These are phyloP conservation scores for Colletotrichum acutatum DNA, from an alignment of 2,329 filamentous ascomycete genomes.

Conservation along the genomic window DNA sequence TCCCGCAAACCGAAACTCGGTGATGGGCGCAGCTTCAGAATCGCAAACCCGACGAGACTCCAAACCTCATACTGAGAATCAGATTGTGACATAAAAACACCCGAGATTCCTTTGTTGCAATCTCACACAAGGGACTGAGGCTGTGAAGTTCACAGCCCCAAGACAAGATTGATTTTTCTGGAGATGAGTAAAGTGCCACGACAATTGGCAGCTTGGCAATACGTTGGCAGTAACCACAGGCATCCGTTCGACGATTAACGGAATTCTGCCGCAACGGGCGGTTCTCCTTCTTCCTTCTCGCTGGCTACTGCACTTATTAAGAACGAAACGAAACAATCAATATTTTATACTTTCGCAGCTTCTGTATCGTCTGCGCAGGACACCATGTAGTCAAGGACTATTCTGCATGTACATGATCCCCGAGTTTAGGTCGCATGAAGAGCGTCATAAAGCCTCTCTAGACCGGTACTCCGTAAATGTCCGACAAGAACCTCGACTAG, in stretches of 20 bases:
- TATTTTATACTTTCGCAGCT: no score
- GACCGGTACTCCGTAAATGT: no score
- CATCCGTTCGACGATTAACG: no score
- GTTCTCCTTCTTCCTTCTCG: no score
- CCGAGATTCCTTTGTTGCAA: background rate
- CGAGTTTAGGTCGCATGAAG: background rate
- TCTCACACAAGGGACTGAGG: background rate
- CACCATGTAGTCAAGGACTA: no score
- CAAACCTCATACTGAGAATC: background rate
- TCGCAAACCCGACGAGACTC: background rate
- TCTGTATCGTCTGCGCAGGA: no score
- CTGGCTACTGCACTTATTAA: background rate
- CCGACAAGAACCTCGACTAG: no score
- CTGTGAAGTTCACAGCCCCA: background rate
- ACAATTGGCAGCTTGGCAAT: background rate
- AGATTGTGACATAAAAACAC: background rate
- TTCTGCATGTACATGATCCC: background rate
- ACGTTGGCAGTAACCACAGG: background rate
- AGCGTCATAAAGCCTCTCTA: background rate
- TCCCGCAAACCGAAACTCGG: background rate
- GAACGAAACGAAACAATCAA: background rate
- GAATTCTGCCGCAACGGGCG: no score
- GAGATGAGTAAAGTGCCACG: background rate
- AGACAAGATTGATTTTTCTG: background rate
- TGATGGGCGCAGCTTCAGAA: background rate